Conservation (phyloP, 1,284 basidiomycete species). For the Erythrobasidium hasegawianum region DNA sequence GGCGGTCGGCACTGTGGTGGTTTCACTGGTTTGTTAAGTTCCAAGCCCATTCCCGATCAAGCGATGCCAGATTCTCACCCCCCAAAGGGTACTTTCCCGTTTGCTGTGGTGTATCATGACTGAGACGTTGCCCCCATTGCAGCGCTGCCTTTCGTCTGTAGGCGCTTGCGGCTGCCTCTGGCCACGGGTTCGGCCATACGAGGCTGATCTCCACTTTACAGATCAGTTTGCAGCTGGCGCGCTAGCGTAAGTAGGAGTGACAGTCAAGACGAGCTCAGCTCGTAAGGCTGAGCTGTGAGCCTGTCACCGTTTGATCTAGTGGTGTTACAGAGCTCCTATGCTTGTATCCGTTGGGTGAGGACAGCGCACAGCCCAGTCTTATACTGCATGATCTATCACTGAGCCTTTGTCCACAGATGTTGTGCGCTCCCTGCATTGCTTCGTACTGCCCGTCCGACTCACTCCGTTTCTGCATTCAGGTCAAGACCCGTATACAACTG, state of each 20-base stretch:
- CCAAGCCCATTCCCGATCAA: too few relatives aligned
- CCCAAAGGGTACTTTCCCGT: too few relatives aligned
- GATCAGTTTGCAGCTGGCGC: conserved; percentile 85
- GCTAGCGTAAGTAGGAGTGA: conserved; percentile 57
- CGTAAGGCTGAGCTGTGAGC: not conserved
- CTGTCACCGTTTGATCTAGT: conserved; percentile 3
- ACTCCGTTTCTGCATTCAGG: conserved; percentile 49
- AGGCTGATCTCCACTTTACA: not conserved
- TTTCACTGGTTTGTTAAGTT: too few relatives aligned
- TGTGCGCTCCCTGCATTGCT: conserved; percentile 15
- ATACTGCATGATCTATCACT: not conserved
- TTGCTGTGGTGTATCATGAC: too few relatives aligned
- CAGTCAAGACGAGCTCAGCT: conserved; percentile 46
- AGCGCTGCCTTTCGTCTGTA: not conserved
- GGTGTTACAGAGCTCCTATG: conserved; percentile 75
- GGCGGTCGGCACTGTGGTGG: too few relatives aligned
- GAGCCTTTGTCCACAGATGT: not conserved
- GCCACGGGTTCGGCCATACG: not conserved
- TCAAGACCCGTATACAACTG: conserved; percentile 98
- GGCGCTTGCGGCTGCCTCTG: not conserved
- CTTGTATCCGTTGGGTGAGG: conserved; percentile 83
- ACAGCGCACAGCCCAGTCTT: not conserved
- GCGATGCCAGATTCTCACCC: too few relatives aligned
- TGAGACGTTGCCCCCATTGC: too few relatives aligned
- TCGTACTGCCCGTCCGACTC: conserved; percentile 45